Evolutionary conservation across 139 green algal species (phyloP).

Genomic region (Zygnema cylindricum): DNA sequence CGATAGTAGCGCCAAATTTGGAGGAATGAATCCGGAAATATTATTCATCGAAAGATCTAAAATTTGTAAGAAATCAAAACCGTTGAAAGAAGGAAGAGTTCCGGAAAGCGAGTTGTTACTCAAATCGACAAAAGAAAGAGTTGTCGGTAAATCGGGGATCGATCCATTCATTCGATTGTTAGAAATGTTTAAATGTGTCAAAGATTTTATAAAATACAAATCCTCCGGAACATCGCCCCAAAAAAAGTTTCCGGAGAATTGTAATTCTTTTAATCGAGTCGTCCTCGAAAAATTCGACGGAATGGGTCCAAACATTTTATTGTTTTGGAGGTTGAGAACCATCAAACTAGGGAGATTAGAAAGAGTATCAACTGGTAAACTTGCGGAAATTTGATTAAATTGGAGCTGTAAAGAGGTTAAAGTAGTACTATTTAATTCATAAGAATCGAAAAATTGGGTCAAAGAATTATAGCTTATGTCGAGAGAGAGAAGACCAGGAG

Average conservation of each 20-base stretch:
- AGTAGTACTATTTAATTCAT: not conserved
- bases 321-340: not conserved
- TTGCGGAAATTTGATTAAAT: not conserved
- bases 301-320: slow-evolving; percentile 16
- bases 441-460: not conserved
- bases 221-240: not conserved
- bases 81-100: not conserved
- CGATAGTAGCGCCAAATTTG: not conserved
- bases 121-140: not conserved
- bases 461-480: not conserved
- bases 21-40: slow-evolving; percentile 38
- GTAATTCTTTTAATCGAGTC: not conserved
- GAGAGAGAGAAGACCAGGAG: not conserved
- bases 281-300: not conserved
- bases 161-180: not conserved
- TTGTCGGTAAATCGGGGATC: slow-evolving; percentile 2
- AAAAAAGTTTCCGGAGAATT: not conserved
- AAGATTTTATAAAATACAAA: not conserved
- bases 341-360: not conserved
- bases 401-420: not conserved
- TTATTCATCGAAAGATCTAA: slow-evolving; percentile 14
- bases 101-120: slow-evolving; percentile 5
- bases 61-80: not conserved
- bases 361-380: not conserved
- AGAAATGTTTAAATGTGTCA: not conserved